These are phyloP conservation scores for Cardiosporidium cionae DNA, from an alignment of 169 alveolate genomes.

Conservation along the genomic window DNA sequence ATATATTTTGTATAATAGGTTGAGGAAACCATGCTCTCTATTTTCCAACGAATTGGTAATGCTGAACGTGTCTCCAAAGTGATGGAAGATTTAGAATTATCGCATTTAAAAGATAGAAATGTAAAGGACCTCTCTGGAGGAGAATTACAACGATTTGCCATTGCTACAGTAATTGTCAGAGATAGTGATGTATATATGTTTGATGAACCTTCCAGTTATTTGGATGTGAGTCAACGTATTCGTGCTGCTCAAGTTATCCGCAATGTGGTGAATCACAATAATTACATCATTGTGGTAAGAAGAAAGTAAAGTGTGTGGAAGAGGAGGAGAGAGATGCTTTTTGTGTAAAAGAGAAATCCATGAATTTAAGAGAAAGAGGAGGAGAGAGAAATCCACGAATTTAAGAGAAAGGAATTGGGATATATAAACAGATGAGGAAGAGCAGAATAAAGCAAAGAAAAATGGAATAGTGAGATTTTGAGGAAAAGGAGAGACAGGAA, in stretches of 20 bases:
- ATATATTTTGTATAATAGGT: not conserved
- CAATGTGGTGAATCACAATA: slow-evolving; percentile 69
- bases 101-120: slow-evolving; percentile 85
- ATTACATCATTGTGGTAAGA: slow-evolving; percentile 84
- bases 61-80: slow-evolving; percentile 66
- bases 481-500: too few species aligned
- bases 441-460: too few species aligned
- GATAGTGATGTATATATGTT: slow-evolving; percentile 93
- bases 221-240: slow-evolving; percentile 94
- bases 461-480: too few species aligned
- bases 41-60: slow-evolving; percentile 81
- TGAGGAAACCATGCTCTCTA: slow-evolving; percentile 70
- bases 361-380: too few species aligned
- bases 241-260: slow-evolving; percentile 91
- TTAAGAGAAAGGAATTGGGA: too few species aligned
- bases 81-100: slow-evolving; percentile 76
- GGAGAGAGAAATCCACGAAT: too few species aligned
- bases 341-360: too few species aligned
- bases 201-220: slow-evolving; percentile 98
- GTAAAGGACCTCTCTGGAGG: slow-evolving; percentile 96
- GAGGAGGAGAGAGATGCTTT: too few species aligned
- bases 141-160: slow-evolving; percentile 94
- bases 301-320: not conserved
- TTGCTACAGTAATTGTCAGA: slow-evolving; percentile 86
- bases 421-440: too few species aligned